Conservation (phyloP, 495 filamentous ascomycete genomes). For the Aspergillus saccharolyticus region DNA sequence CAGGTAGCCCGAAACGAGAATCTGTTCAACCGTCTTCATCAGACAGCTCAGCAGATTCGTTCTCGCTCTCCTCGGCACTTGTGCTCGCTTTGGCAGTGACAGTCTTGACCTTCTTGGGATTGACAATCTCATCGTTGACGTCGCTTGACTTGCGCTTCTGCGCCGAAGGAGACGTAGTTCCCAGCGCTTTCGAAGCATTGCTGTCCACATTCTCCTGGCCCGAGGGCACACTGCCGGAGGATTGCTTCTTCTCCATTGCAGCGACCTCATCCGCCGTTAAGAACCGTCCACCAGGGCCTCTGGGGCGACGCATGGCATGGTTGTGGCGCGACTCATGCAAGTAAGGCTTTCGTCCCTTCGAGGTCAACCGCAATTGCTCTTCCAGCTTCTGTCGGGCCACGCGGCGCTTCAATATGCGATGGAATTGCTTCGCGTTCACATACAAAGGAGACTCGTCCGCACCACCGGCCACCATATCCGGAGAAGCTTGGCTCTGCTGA, state of each 20-base stretch:
- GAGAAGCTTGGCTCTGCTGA: conserved; percentile 70
- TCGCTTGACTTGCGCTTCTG: conserved; percentile 51
- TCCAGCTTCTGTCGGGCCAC: conserved; percentile 92
- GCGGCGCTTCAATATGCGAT: conserved; percentile 89
- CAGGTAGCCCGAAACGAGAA: conserved; percentile 15
- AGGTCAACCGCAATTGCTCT: conserved; percentile 83
- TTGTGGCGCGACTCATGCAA: conserved; percentile 99
- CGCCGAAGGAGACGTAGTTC: conserved; percentile 24
- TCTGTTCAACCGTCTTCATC: conserved; percentile 45
- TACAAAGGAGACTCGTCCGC: conserved; percentile 94
- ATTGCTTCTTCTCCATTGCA: conserved; percentile 64
- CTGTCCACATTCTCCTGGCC: conserved; percentile 36
- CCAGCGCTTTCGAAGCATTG: conserved; percentile 19
- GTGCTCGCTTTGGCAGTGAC: conserved; percentile 26
- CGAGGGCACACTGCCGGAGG: conserved; percentile 19
- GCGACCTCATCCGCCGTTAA: conserved; percentile 97
- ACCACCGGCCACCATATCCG: conserved; percentile 68
- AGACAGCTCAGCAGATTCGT: conserved; percentile 42
- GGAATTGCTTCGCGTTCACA: conserved; percentile 98
- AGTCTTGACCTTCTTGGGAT: conserved; percentile 46
- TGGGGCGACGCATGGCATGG: conserved; percentile 93
- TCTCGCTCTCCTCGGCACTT: conserved; percentile 46
- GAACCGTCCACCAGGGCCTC: conserved; percentile 95
- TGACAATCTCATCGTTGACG: conserved; percentile 36
- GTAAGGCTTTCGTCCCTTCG: conserved; percentile 94